Percentiles rank a stretch among this genome's conserved stretches.
phyloP scores from a whole-genome alignment of 306 rosid genomes.

The Trifolium repens region DNA sequence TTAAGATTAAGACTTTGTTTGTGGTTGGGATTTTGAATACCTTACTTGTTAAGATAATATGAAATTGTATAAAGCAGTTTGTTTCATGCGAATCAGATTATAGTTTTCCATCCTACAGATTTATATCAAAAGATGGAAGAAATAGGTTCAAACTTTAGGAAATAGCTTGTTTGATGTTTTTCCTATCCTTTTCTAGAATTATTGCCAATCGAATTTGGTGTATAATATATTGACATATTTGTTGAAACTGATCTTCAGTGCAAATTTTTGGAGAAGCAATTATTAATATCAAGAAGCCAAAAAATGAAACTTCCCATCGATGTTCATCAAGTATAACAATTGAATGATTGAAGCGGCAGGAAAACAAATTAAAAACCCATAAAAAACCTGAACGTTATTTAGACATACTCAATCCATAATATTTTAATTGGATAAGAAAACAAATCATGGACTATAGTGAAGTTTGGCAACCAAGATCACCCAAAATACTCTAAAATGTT shows the following conservation, averaged over 20 bases:
- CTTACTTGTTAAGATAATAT: conserved; percentile 2
- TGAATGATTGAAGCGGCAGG: neutral
- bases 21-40: conserved; percentile 31
- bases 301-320: neutral
- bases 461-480: conserved; percentile 10
- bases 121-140: conserved; percentile 29
- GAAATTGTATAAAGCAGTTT: conserved; percentile 13
- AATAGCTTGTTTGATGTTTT: conserved; percentile 16
- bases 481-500: conserved; percentile 3
- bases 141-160: conserved; percentile 21
- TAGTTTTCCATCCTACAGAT: conserved; percentile 9
- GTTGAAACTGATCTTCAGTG: neutral
- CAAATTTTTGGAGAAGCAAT: neutral
- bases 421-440: conserved; percentile 2
- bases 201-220: neutral
- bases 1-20: conserved; percentile 11
- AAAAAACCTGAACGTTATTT: neutral
- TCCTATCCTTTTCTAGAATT: conserved; percentile 14
- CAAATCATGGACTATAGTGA: conserved; percentile 6
- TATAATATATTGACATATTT: conserved; percentile 16
- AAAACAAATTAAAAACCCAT: neutral
- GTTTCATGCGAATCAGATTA: conserved; percentile 34
- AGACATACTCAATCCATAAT: neutral
- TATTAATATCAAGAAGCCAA: neutral
- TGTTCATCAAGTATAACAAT: conserved; percentile 8